Evolutionary conservation across 805 yeast species (phyloP).

Genomic region (Candida broadrunensis): DNA sequence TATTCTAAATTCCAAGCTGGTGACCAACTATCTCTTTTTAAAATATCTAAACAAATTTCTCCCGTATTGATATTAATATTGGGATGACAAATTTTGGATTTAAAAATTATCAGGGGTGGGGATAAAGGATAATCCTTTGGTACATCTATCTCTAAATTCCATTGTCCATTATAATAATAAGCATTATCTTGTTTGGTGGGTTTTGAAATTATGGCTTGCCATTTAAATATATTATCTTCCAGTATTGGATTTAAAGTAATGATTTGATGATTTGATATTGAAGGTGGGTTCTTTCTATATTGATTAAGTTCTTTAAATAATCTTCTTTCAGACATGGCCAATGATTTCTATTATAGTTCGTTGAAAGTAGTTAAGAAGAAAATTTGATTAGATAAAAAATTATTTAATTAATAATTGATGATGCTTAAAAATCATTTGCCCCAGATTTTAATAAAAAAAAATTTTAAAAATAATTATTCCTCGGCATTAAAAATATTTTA

Average conservation of each 20-base stretch:
- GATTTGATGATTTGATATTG: constrained; percentile 33
- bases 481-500: no score
- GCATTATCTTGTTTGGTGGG: constrained; percentile 45
- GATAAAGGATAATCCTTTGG: constrained; percentile 51
- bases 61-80: constrained; percentile 48
- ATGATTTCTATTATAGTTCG: no score
- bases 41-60: constrained; percentile 67
- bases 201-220: constrained; percentile 53
- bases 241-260: constrained; percentile 41
- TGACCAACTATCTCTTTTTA: constrained; percentile 59
- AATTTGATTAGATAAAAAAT: no score
- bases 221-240: constrained; percentile 43
- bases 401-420: background rate
- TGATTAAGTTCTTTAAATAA: constrained; percentile 36
- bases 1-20: constrained; percentile 70
- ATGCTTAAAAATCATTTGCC: no score
- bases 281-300: constrained; percentile 26
- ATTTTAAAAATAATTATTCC: no score
- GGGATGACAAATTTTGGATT: constrained; percentile 40
- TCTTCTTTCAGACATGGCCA: constrained; percentile 43
- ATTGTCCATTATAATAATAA: constrained; percentile 48
- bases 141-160: constrained; percentile 47
- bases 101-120: constrained; percentile 57
- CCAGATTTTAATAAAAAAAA: no score
- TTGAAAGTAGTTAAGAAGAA: no score